These are phyloP conservation scores for Didymella arachidicola DNA, from an alignment of 2,329 filamentous ascomycete species.

Conservation along the genomic window DNA sequence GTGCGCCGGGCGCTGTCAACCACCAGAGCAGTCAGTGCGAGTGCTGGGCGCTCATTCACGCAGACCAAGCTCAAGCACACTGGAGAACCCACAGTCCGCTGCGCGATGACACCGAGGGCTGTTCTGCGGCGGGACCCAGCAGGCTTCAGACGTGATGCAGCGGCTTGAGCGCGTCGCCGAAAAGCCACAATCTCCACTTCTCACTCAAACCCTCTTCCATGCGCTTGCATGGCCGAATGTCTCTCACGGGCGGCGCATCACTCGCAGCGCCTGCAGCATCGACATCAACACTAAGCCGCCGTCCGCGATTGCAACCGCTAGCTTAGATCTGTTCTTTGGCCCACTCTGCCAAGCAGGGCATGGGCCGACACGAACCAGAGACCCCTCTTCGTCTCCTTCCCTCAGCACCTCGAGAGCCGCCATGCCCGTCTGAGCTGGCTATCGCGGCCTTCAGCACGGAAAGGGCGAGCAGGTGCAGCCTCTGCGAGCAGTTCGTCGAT, in stretches of 20 bases:
- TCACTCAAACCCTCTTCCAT: constrained; percentile 13
- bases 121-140: constrained; percentile 15
- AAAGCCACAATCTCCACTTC: constrained; percentile 19
- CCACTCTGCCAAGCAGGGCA: constrained; percentile 23
- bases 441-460: constrained; percentile 32
- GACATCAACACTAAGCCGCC: constrained; percentile 34
- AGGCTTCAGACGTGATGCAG: constrained; percentile 10
- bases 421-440: constrained; percentile 30
- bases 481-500: constrained; percentile 15
- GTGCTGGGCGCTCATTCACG: neutral
- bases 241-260: constrained; percentile 14
- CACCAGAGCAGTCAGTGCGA: neutral
- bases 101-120: constrained; percentile 22
- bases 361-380: constrained; percentile 26
- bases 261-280: constrained; percentile 14
- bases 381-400: constrained; percentile 20
- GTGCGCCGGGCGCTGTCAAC: neutral
- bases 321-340: constrained; percentile 34
- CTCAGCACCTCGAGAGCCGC: constrained; percentile 19
- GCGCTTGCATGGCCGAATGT: constrained; percentile 5
- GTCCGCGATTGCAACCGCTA: constrained; percentile 38
- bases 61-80: neutral
- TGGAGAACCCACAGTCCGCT: constrained; percentile 13
- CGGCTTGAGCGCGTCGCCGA: constrained; percentile 7
- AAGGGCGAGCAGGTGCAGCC: constrained; percentile 27